Conservation (phyloP, 2,329 filamentous ascomycete genomes). For the Elsinoe arachidis region DNA sequence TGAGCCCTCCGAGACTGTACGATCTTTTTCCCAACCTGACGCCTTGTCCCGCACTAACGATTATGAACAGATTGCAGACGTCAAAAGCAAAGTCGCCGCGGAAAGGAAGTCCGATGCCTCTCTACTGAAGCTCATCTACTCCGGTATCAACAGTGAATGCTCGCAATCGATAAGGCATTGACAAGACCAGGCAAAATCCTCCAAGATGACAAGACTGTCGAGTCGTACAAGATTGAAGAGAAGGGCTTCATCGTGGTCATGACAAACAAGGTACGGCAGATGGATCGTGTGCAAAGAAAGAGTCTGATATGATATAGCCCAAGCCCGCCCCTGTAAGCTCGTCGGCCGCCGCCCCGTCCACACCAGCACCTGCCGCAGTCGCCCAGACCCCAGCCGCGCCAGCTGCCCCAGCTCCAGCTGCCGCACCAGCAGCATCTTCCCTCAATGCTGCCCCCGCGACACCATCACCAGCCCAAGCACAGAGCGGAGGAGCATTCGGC, state of each 20-base stretch:
- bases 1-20: slow-evolving; percentile 83
- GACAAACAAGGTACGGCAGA: slow-evolving; percentile 72
- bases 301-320: slow-evolving; percentile 44
- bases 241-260: slow-evolving; percentile 99
- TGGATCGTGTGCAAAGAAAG: background rate
- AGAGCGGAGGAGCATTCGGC: slow-evolving; percentile 43
- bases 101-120: slow-evolving; percentile 93
- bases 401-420: slow-evolving; percentile 52
- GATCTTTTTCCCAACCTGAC: slow-evolving; percentile 24
- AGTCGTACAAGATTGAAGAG: slow-evolving; percentile 97
- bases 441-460: slow-evolving; percentile 43
- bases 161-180: background rate
- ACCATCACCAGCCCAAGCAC: slow-evolving; percentile 38
- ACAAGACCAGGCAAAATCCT: slow-evolving; percentile 75
- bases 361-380: slow-evolving; percentile 45
- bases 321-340: slow-evolving; percentile 51
- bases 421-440: slow-evolving; percentile 45
- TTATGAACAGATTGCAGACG: slow-evolving; percentile 60
- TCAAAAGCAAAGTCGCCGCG: slow-evolving; percentile 85
- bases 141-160: slow-evolving; percentile 51
- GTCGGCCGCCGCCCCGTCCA: slow-evolving; percentile 40
- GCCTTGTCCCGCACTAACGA: background rate
- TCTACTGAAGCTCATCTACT: slow-evolving; percentile 94
- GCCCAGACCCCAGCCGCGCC: slow-evolving; percentile 46
- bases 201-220: slow-evolving; percentile 93